phyloP scores from a whole-genome alignment of 2,329 filamentous ascomycete genomes.

The Aspergillus sergii region DNA sequence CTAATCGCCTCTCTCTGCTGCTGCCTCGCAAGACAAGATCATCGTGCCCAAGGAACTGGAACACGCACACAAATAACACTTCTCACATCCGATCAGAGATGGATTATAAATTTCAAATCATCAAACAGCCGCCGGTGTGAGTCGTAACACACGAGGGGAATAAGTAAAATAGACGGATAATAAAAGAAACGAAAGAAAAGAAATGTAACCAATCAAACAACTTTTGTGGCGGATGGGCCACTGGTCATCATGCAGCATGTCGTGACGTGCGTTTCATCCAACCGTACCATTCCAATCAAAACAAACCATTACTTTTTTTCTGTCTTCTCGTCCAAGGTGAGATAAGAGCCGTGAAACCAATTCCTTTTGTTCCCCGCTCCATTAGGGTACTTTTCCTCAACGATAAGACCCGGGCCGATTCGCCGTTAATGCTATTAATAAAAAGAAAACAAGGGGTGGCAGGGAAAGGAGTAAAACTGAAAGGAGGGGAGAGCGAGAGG shows the following conservation, averaged over 20 bases:
- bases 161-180: slow-evolving; percentile 6
- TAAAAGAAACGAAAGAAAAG: not conserved
- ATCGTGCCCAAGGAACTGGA: not conserved
- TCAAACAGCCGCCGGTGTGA: slow-evolving; percentile 19
- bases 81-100: slow-evolving; percentile 5
- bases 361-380: slow-evolving; percentile 13
- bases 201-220: slow-evolving; percentile 5
- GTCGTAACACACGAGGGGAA: slow-evolving; percentile 19
- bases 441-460: slow-evolving; percentile 12
- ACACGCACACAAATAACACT: not conserved
- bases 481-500: not conserved
- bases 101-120: slow-evolving; percentile 21
- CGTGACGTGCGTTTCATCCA: slow-evolving; percentile 22
- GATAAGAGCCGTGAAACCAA: not conserved
- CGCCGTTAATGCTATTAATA: slow-evolving; percentile 26
- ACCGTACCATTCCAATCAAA: slow-evolving; percentile 7
- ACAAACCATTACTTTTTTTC: slow-evolving; percentile 5
- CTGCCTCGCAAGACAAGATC: not conserved
- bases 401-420: slow-evolving; percentile 23
- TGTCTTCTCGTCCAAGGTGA: not conserved
- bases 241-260: slow-evolving; percentile 15
- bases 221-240: slow-evolving; percentile 14
- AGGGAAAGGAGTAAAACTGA: slow-evolving; percentile 10
- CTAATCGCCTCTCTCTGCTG: not conserved
- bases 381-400: slow-evolving; percentile 20